These are phyloP conservation scores for Murraya paniculata DNA, from an alignment of 345 rosid species.

Conservation along the genomic window DNA sequence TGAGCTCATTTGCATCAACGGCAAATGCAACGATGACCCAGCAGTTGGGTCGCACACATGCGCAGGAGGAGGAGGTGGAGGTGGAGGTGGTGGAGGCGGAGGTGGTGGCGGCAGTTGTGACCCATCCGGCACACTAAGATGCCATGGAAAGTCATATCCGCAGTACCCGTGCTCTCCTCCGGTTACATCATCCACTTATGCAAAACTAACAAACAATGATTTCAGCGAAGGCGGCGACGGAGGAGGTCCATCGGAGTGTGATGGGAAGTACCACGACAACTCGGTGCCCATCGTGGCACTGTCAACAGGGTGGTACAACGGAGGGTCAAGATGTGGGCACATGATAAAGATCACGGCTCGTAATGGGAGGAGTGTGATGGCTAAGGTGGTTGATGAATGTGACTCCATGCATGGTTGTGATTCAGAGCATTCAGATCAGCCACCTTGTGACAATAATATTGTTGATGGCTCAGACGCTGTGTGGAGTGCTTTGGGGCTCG, in stretches of 20 bases:
- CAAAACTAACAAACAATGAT: conserved; percentile 32
- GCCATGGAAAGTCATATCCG: background rate
- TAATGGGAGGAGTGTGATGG: conserved; percentile 21
- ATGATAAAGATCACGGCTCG: conserved; percentile 26
- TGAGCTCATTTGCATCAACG: conserved; percentile 36
- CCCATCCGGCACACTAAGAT: conserved; percentile 16
- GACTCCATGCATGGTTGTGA: conserved; percentile 41
- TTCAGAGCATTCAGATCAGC: conserved; percentile 30
- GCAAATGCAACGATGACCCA: conserved; percentile 40
- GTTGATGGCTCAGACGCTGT: conserved; percentile 35
- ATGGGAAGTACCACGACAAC: conserved; percentile 17
- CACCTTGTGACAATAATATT: conserved; percentile 30
- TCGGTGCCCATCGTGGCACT: conserved; percentile 31
- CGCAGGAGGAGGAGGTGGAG: background rate
- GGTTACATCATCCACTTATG: conserved; percentile 17
- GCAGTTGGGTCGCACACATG: conserved; percentile 32
- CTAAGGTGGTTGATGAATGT: conserved; percentile 44
- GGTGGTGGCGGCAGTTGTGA: conserved; percentile 9
- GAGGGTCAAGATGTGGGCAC: conserved; percentile 30
- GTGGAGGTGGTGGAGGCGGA: background rate
- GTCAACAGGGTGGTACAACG: conserved; percentile 38
- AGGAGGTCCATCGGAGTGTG: conserved; percentile 31
- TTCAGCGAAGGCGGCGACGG: conserved; percentile 39
- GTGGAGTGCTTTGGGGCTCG: conserved; percentile 33
- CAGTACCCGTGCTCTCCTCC: conserved; percentile 35